A percentile compares a stretch with the other conserved stretches of the same genome.
Conservation (phyloP, 441 rosid species). For the Aquilaria agallochum region DNA sequence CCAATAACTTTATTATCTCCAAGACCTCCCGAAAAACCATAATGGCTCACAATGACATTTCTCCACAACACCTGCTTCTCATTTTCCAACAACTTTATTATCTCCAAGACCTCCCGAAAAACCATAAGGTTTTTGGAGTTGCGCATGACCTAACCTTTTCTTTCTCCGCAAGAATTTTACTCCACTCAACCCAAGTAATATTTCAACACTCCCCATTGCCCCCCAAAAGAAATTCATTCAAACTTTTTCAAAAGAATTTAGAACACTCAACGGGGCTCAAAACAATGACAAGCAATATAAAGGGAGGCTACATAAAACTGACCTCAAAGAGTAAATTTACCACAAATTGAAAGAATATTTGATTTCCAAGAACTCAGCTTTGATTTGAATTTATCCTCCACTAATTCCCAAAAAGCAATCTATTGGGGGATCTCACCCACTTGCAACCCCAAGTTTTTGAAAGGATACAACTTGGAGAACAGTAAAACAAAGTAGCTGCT, state of each 20-base stretch:
- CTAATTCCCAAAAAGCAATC: no score
- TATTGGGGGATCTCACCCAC: no score
- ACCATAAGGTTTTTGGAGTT: not conserved
- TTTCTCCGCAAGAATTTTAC: not conserved
- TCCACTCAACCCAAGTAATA: not conserved
- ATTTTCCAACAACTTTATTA: no score
- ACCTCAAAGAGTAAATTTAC: not conserved
- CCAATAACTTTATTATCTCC: not conserved
- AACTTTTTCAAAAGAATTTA: not conserved
- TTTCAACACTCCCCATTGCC: not conserved
- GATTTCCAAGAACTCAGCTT: not conserved
- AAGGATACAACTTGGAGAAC: no score
- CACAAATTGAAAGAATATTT: no score
- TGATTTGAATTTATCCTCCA: not conserved
- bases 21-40: no score
- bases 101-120: no score
- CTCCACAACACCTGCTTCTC: not conserved
- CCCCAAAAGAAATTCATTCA: no score
- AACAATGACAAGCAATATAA: not conserved
- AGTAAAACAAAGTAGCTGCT: no score
- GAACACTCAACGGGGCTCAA: not conserved
- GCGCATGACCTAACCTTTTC: not conserved
- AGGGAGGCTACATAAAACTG: not conserved
- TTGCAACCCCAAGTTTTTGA: no score
- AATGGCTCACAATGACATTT: no score